Evolutionary conservation across 1,139 yeast species (phyloP).

Genomic region (Groenewaldozyma auringiensis): DNA sequence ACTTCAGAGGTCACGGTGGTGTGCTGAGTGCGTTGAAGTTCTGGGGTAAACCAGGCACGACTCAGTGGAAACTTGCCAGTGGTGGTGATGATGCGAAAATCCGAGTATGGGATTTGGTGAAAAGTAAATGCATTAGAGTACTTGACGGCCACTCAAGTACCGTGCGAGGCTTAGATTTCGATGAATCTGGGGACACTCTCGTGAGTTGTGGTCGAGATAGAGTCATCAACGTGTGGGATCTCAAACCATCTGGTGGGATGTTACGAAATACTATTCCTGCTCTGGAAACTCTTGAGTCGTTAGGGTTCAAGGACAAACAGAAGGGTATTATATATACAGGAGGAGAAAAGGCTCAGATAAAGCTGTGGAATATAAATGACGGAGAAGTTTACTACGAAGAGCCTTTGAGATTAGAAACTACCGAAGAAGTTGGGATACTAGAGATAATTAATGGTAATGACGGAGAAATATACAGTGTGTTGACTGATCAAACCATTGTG

Average conservation of each 20-base stretch:
- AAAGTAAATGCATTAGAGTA: conserved; percentile 55
- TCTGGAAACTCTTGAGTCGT: conserved; percentile 70
- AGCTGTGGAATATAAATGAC: conserved; percentile 45
- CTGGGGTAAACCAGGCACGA: conserved; percentile 50
- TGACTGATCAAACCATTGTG: conserved; percentile 79
- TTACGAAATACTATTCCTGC: conserved; percentile 63
- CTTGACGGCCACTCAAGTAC: conserved; percentile 75
- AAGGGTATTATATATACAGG: conserved; percentile 56
- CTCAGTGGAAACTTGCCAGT: conserved; percentile 71
- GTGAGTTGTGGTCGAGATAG: conserved; percentile 89
- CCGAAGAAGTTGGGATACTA: conserved; percentile 61
- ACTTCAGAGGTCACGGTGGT: conserved; percentile 91
- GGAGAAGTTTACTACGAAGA: conserved; percentile 9
- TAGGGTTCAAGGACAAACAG: conserved; percentile 33
- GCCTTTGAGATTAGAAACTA: conserved; percentile 28
- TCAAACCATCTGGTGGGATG: conserved; percentile 36
- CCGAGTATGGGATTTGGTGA: conserved; percentile 86
- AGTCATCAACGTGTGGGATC: conserved; percentile 56
- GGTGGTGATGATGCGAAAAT: conserved; percentile 78
- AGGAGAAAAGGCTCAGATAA: conserved; percentile 65
- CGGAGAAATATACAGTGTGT: conserved; percentile 35
- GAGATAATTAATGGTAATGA: conserved; percentile 27
- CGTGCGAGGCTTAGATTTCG: conserved; percentile 76
- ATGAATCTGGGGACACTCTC: conserved; percentile 44
- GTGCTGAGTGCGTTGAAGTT: conserved; percentile 73